These are phyloP conservation scores for Phytophthora rubi DNA, from an alignment of 352 stramenopile species.

Conservation along the genomic window DNA sequence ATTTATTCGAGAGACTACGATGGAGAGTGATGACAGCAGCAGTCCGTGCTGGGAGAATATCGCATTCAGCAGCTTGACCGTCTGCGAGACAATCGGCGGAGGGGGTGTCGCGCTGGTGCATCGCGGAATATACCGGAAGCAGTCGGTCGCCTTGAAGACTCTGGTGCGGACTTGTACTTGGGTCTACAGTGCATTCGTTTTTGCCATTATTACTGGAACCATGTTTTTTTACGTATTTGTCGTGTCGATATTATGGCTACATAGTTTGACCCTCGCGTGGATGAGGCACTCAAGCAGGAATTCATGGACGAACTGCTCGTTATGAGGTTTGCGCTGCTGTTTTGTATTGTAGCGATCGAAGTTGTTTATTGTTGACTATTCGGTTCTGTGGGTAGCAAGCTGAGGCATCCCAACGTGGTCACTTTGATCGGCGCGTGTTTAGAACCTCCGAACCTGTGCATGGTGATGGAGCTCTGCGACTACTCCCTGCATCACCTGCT, in stretches of 20 bases:
- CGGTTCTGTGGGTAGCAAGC: slow-evolving; percentile 37
- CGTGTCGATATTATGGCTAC: background rate
- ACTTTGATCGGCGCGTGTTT: slow-evolving; percentile 75
- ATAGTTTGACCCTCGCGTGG: slow-evolving; percentile 87
- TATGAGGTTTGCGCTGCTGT: slow-evolving; percentile 60
- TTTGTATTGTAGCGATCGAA: background rate
- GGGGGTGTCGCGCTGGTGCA: slow-evolving; percentile 92
- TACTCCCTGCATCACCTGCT: slow-evolving; percentile 72
- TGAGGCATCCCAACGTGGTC: slow-evolving; percentile 81
- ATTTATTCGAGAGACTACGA: slow-evolving; percentile 5
- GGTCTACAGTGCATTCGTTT: slow-evolving; percentile 12
- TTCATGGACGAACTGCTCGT: slow-evolving; percentile 95
- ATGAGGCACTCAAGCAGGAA: slow-evolving; percentile 87
- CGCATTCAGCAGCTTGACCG: slow-evolving; percentile 74
- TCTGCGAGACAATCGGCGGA: slow-evolving; percentile 88
- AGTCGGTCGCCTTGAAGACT: slow-evolving; percentile 88
- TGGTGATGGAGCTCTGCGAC: slow-evolving; percentile 85
- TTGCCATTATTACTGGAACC: slow-evolving; percentile 22
- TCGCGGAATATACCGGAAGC: slow-evolving; percentile 72
- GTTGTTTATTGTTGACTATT: background rate
- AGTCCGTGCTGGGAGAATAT: slow-evolving; percentile 74
- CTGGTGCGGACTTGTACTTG: slow-evolving; percentile 53
- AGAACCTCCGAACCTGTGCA: slow-evolving; percentile 79
- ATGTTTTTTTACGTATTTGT: background rate
- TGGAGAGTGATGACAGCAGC: slow-evolving; percentile 29